Evolutionary conservation across 306 rosid genomes (phyloP), one percentile per base, ranked within the genome.

Genomic region (Abrus precatorius): DNA sequence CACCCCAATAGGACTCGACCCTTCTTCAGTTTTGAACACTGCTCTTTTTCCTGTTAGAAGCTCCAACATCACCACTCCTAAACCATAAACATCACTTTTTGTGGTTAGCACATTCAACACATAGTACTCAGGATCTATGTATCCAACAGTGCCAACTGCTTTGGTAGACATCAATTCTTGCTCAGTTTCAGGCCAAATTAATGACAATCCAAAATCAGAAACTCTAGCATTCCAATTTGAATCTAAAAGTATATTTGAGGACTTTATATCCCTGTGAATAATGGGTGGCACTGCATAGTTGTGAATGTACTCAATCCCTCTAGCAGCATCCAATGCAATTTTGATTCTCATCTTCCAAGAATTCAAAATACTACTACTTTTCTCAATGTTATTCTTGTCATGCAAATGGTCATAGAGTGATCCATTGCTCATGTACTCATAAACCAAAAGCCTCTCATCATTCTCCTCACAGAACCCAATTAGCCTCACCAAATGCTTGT

Each of bases 61-160:
- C 76, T 87, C 90, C 83, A 87, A 50, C 82, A 87, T 2, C 29
- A 87, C 88, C 54, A 87, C 84, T 62, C 90, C 90, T 40, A 87
- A 78, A 56, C 90, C 88, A 69, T 87, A 87, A 3, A 84, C 90
- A 78, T 87, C 90, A 65, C 90, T 84, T 34, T 84, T 87, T 69
- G 86, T 75, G 4, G 90, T 87, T 41, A 84, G 74, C 5, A 87
- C 88, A 67, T 78, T 87, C 29, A 78, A 33, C 1, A 81, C 88
- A 52, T 84, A 87, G 82, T 87, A 87, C 86, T 87, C 90, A 0
- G 90, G 90, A 28, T 87, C 90, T 74, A 87, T 87, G 60, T 87
- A 87, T 2, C 90, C 90, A 8, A 87, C 86, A 0, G 90, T 87
- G 29, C 90, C 90, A 9, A 78, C 90, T 0, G 88, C 90, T 14